Conservation (phyloP, 1,284 basidiomycete genomes). For the Anthracocystis setariae region DNA sequence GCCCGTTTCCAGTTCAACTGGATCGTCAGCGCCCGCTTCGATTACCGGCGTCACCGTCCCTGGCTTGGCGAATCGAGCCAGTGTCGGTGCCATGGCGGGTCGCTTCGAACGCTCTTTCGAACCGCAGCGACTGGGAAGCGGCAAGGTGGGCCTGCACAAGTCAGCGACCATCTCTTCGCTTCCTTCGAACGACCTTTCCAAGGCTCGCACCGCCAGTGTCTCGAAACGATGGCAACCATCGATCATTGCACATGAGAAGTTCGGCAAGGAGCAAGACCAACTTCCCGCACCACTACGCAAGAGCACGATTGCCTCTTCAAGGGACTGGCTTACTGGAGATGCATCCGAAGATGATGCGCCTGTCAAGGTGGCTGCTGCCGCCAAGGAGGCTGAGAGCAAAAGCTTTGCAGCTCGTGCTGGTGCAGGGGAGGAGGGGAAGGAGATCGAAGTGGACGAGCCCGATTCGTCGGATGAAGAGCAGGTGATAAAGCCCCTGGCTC, state of each 20-base stretch:
- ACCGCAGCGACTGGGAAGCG: too few relatives aligned
- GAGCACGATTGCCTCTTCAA: constrained; percentile 10
- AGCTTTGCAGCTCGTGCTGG: not conserved
- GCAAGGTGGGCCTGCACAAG: constrained; percentile 12
- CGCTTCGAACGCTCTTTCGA: constrained; percentile 42
- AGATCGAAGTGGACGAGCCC: constrained; percentile 24
- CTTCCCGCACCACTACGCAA: not conserved
- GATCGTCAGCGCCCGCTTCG: constrained; percentile 10
- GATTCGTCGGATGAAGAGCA: constrained; percentile 37
- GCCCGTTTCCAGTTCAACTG: constrained; percentile 5
- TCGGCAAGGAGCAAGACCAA: constrained; percentile 2
- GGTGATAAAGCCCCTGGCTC: constrained; percentile 29
- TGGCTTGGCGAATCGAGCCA: constrained; percentile 42
- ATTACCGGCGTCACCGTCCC: constrained; percentile 20
- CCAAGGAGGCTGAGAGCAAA: constrained; percentile 6
- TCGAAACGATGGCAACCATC: constrained; percentile 35
- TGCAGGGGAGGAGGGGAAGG: constrained; percentile 6
- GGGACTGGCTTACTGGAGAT: constrained; percentile 47
- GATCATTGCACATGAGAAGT: constrained; percentile 21
- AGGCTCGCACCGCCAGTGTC: constrained; percentile 17
- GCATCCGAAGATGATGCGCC: constrained; percentile 24
- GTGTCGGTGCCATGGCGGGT: constrained; percentile 51
- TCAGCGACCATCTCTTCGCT: constrained; percentile 25
- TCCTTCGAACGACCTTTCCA: constrained; percentile 4
- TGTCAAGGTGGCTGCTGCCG: not conserved